phyloP scores from a whole-genome alignment of 106 monocot species.

The Dactylorhiza incarnata region DNA sequence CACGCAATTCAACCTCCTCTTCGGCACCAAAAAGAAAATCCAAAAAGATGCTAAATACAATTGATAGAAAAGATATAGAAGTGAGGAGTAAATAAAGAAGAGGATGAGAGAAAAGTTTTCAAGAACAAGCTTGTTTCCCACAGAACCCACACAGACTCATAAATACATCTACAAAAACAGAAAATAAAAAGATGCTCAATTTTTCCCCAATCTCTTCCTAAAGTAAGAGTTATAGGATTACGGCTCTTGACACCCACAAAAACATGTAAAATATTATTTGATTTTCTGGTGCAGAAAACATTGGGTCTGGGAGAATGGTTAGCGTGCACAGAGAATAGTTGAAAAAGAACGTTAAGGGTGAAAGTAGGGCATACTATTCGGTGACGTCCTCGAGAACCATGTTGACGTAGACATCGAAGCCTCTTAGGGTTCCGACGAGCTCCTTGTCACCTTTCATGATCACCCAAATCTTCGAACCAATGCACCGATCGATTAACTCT shows the following conservation, averaged over 20 bases:
- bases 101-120: neutral
- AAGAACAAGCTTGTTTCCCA: neutral
- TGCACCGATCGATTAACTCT: conserved; percentile 98
- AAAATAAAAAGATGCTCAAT: neutral
- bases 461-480: conserved; percentile 99
- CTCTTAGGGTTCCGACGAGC: conserved; percentile 91
- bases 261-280: too few relatives aligned
- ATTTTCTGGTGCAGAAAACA: neutral
- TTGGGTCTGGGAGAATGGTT: neutral
- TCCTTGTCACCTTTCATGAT: conserved; percentile 99
- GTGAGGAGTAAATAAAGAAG: neutral
- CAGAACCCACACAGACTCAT: neutral
- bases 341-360: neutral
- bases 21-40: too few relatives aligned
- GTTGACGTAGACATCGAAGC: conserved; percentile 98
- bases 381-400: conserved; percentile 99
- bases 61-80: too few relatives aligned
- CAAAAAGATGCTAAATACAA: too few relatives aligned
- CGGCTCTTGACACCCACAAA: too few relatives aligned
- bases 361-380: conserved; percentile 55
- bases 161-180: neutral
- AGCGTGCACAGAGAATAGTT: neutral
- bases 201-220: neutral
- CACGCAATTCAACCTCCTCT: too few relatives aligned
- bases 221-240: too few relatives aligned